Percentiles rank a stretch among this genome's conserved stretches.
Conservation (phyloP, 805 yeast genomes). For the Blastobotrys parvus region DNA sequence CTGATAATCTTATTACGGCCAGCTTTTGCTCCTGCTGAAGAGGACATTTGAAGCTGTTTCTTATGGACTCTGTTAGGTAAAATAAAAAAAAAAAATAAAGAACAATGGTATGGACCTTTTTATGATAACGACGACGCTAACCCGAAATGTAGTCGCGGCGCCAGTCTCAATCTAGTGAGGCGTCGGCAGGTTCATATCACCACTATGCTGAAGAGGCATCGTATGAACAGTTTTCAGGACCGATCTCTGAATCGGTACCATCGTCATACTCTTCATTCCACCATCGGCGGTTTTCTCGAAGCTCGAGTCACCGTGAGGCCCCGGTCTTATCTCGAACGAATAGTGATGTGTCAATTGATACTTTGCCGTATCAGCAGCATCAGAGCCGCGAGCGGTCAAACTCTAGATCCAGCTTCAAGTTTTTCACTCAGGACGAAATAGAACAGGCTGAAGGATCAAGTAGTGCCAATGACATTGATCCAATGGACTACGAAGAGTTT, state of each 20-base stretch:
- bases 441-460: constrained; percentile 78
- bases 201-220: constrained; percentile 28
- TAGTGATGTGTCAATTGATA: background rate
- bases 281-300: constrained; percentile 16
- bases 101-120: too few relatives aligned
- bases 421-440: constrained; percentile 76
- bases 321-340: background rate
- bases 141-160: too few relatives aligned
- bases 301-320: constrained; percentile 1
- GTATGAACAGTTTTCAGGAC: constrained; percentile 62
- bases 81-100: too few relatives aligned
- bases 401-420: constrained; percentile 46
- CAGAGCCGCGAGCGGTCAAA: constrained; percentile 18
- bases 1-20: too few relatives aligned
- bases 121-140: too few relatives aligned
- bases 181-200: background rate
- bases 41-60: too few relatives aligned
- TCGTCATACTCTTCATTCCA: constrained; percentile 63
- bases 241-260: constrained; percentile 61
- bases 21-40: too few relatives aligned
- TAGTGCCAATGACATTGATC: constrained; percentile 41
- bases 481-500: constrained; percentile 21
- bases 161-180: background rate
- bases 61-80: too few relatives aligned
- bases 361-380: constrained; percentile 11